Evolutionary conservation across 2,329 filamentous ascomycete species (phyloP), one percentile per base, ranked within the genome.

Genomic region (Cladophialophora bantiana): DNA sequence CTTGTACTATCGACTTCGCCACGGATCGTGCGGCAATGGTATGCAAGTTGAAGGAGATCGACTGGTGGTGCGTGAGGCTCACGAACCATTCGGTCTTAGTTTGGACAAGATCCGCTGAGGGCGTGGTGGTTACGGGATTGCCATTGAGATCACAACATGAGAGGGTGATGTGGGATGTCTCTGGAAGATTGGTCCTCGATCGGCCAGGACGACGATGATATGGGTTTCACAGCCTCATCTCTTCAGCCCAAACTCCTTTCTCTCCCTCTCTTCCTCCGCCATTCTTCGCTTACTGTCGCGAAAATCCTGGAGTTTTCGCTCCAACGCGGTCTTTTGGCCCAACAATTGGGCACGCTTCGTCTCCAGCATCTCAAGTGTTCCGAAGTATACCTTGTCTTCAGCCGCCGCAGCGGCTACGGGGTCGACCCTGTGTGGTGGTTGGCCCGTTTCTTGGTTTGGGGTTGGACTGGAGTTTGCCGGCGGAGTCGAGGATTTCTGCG

Each of bases 291-390:
- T 62, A 18, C 60, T 53, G 13, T 66, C 59, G 32, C 56, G 61
- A 53, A 70, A 59, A n/a, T 57, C 56, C 12, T 52, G 32, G 12
- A 71, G 61, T 32, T 67, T 68, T n/a, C 58, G 34, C 34, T 70
- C 66, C 18, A 68, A n/a, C 40, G 67, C 65, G 26, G 61, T 60
- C 59, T 71, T 68, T 53, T 69, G 53, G 2, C 38, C 42, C 7
- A 68, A 18, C 12, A 71, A 59, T 36, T 66, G 59, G 7, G 64
- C 67, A 4, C 69, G 62, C 57, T 62, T 66, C 12, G 59, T 60
- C 60, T 71, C 58, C 5, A 71, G 57, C 7, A 50, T 64, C 10
- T 66, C 42, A 13, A 71, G 62, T 15, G 31, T 32, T 53, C 63
- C 34, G 31, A n/a, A 31, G 40, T 65, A 62, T 31, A 35, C 32